Conservation (phyloP, 2,329 filamentous ascomycete species). For the Sordariomycetes sp. region DNA sequence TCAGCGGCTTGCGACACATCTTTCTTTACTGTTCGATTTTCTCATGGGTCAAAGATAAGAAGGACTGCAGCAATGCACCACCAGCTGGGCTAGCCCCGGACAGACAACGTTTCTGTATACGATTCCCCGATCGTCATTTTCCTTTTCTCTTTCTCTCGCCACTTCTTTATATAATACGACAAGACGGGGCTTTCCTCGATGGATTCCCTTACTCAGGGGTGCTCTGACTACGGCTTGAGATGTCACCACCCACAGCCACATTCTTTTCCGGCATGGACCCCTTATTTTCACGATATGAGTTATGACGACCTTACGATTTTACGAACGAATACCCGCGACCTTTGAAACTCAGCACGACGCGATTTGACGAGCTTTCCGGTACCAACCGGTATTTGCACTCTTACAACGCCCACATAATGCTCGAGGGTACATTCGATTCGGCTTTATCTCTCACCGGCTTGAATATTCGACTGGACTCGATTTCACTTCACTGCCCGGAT, state of each 20-base stretch:
- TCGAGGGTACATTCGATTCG: conserved; percentile 19
- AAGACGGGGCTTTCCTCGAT: conserved; percentile 14
- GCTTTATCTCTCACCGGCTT: conserved; percentile 6
- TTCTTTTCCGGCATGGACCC: conserved; percentile 25
- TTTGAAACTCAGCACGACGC: conserved; percentile 18
- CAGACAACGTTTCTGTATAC: conserved; percentile 34
- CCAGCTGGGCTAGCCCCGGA: conserved; percentile 39
- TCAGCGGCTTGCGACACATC: conserved; percentile 31
- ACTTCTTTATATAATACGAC: conserved; percentile 14
- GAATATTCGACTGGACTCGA: conserved; percentile 16
- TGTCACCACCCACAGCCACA: conserved; percentile 16
- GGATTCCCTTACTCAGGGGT: conserved; percentile 1
- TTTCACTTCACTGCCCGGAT: conserved; percentile 11
- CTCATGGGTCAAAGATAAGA: conserved; percentile 37
- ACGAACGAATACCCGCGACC: conserved; percentile 27
- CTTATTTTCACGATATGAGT: conserved; percentile 37
- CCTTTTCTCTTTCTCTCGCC: conserved; percentile 8
- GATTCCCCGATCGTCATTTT: conserved; percentile 15
- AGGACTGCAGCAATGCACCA: conserved; percentile 57
- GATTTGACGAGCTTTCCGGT: conserved; percentile 21
- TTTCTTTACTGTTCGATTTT: conserved; percentile 16
- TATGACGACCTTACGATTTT: conserved; percentile 32
- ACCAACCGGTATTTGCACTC: conserved; percentile 20
- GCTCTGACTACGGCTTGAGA: neutral
- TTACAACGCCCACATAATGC: conserved; percentile 15